phyloP scores from a whole-genome alignment of 306 rosid species.

The Quercus gilva region DNA sequence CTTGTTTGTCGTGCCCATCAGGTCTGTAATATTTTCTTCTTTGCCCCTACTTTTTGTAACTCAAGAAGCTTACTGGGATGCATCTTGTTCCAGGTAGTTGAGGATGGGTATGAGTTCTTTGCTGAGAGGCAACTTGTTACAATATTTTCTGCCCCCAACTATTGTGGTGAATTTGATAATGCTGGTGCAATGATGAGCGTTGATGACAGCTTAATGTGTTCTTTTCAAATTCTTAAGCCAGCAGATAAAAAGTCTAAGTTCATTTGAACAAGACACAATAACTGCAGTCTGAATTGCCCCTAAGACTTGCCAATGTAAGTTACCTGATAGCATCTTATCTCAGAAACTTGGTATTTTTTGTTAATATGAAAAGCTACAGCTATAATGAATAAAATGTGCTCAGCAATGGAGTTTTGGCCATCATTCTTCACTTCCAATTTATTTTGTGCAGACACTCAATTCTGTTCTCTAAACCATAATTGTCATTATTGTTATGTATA shows the following conservation, averaged over 20 bases:
- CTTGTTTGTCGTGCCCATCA: constrained; percentile 45
- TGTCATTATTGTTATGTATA: neutral
- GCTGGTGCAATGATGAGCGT: constrained; percentile 47
- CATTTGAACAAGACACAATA: constrained; percentile 14
- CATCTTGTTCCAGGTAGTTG: constrained; percentile 34
- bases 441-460: neutral
- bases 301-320: constrained; percentile 19
- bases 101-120: constrained; percentile 45
- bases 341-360: neutral
- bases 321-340: neutral
- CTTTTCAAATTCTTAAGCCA: constrained; percentile 42
- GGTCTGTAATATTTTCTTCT: constrained; percentile 6
- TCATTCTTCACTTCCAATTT: neutral
- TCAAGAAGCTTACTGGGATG: neutral
- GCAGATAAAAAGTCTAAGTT: constrained; percentile 27
- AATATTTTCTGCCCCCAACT: constrained; percentile 44
- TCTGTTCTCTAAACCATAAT: neutral
- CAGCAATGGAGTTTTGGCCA: too few species aligned
- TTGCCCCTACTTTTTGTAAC: neutral
- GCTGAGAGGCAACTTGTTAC: constrained; percentile 46
- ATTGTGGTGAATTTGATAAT: constrained; percentile 43
- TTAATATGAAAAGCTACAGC: neutral
- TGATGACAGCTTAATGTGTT: constrained; percentile 44
- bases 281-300: constrained; percentile 7
- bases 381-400: neutral